These are phyloP conservation scores for Lunasporangiospora selenospora DNA, from an alignment of 192 early-diverging fungal genomes.

Conservation along the genomic window DNA sequence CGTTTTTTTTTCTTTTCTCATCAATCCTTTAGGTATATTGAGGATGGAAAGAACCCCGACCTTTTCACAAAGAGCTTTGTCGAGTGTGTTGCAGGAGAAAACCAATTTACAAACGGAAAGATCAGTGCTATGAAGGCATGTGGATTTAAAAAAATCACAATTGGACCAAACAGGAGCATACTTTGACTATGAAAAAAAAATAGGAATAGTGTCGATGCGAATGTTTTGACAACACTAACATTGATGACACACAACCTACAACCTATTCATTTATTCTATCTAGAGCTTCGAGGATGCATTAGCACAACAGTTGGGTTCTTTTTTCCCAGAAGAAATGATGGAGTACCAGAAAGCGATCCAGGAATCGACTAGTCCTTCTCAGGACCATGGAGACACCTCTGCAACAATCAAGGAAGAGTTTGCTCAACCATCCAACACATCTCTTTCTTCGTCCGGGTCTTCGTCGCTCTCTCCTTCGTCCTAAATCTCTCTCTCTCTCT, in stretches of 20 bases:
- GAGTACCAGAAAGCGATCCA: constrained; percentile 17
- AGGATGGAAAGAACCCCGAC: constrained; percentile 60
- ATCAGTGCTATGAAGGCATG: constrained; percentile 57
- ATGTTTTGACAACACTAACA: too few relatives aligned
- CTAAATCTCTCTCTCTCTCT: too few relatives aligned
- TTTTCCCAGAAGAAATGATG: constrained; percentile 37
- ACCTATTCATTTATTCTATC: not conserved
- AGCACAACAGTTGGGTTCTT: constrained; percentile 25
- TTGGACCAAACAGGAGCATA: not conserved
- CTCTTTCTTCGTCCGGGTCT: too few relatives aligned
- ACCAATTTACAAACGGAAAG: constrained; percentile 63
- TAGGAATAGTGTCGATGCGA: not conserved
- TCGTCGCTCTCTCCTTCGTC: too few relatives aligned
- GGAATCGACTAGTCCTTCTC: too few relatives aligned
- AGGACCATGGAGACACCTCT: too few relatives aligned
- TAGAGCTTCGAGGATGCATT: constrained; percentile 39
- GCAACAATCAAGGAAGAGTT: not conserved
- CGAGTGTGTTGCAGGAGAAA: constrained; percentile 57
- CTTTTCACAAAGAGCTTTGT: constrained; percentile 60
- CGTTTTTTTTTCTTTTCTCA: not conserved
- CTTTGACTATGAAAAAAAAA: not conserved
- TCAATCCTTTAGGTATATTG: constrained; percentile 48
- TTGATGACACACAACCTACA: too few relatives aligned
- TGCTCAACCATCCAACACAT: too few relatives aligned
- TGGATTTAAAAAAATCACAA: too few relatives aligned